Percentiles rank a stretch among this genome's conserved stretches.
Conservation (phyloP, 306 rosid genomes). For the cucumber (Cucumis sativus) region DNA sequence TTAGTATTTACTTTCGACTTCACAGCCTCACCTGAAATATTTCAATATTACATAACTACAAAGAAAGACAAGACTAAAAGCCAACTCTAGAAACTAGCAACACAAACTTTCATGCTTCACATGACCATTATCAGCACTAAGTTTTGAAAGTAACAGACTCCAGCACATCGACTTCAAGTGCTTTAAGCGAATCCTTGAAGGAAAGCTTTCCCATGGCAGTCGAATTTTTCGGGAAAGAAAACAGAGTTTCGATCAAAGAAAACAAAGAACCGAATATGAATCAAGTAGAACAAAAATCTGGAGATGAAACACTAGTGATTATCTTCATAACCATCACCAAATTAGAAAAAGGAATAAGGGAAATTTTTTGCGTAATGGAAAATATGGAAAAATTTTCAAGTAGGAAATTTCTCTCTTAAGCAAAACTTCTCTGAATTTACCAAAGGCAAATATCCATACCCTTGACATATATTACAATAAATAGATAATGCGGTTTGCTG, state of each 20-base stretch:
- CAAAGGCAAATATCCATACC: not conserved
- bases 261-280: not conserved
- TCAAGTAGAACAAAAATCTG: not conserved
- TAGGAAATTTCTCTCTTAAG: not conserved
- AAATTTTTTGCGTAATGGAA: not conserved
- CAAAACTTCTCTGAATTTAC: not conserved
- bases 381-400: not conserved
- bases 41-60: not conserved
- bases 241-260: constrained; percentile 19
- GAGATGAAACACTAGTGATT: not conserved
- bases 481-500: not conserved
- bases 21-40: not conserved
- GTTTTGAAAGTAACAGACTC: not conserved
- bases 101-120: not conserved
- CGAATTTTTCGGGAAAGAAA: constrained; percentile 6
- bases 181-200: constrained; percentile 79
- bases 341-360: not conserved
- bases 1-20: not conserved
- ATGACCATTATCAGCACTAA: not conserved
- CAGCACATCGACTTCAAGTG: constrained; percentile 58
- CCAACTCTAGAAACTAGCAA: not conserved
- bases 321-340: not conserved
- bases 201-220: constrained; percentile 54
- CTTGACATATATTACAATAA: not conserved
- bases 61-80: not conserved